Base-by-base conservation (phyloP, 139 green algal species). In the Zygnema cylindricum region DNA sequence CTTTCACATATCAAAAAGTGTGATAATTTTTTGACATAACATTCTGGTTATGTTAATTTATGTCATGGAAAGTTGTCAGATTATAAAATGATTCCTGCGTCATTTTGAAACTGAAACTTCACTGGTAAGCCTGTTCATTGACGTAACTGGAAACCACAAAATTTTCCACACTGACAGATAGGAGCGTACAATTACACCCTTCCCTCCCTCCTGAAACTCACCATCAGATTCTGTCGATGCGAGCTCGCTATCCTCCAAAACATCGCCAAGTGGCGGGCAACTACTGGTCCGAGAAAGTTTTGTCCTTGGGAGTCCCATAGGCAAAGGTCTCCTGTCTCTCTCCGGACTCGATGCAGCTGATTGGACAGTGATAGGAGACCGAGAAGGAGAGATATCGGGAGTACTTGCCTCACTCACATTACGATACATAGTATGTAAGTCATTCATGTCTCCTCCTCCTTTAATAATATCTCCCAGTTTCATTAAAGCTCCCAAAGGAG, bases 251-350 rank as follows among this genome's bases (percentile, higher is more conserved):
- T 79, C 38, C 71, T 79, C 71, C 7, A 54, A 16, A 7, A 54
- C 36, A 43, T 79, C 71, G 16, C 71, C 71, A 16, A 79, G 49
- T 33, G 81, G 81, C 30, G 81, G 81, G 43, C 81, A 87, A 30
- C 81, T 87, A 54, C 42, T 77, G n/a, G 81, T 87, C 38, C 81
- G 81, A 38, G 81, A 87, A 23, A 87, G 81, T 54, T 87, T 87
- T 25, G 81, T 87, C 0, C 81, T 43, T n/a, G 55, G 57, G 0
- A 87, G 16, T 33, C 32, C 36, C 35, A 69, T 55, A 0, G 81
- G 30, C 25, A 69, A 78, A 1, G 81, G 42, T n/a, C 39, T 33
- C 76, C 33, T 43, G 2, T 84, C 76, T 2, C 76, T 42, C 2
- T 84, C 76, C 1, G 76, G 76, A 38, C 76, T 84, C 2, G 76